Base-by-base conservation (phyloP, 2,329 filamentous ascomycete genomes). In the Botryosphaeria dothidea region DNA sequence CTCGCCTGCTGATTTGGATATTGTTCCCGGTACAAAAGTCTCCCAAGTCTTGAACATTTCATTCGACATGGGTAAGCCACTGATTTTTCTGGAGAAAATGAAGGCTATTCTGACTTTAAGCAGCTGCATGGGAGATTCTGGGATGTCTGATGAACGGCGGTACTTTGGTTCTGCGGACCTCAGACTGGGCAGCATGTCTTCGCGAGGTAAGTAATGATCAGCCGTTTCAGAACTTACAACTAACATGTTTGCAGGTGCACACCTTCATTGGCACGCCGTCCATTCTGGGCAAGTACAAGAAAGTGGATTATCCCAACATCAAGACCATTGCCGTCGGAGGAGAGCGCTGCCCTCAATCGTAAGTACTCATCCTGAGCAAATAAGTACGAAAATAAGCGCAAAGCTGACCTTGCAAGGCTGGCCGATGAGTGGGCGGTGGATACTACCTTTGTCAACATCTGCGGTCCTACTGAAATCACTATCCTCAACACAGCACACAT, bases 81-180 rank as follows among this genome's bases (percentile, higher is more conserved):
- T n/a, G n/a, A n/a, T n/a, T n/a, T n/a, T n/a, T n/a, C n/a, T n/a
- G n/a, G n/a, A n/a, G n/a, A n/a, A n/a, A n/a, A n/a, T n/a, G n/a
- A n/a, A n/a, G n/a, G n/a, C n/a, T n/a, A n/a, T n/a, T n/a, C 43
- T 48, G 19, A 61, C 54, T 56, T n/a, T 48, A 45, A 15, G 21
- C 45, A 86, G 85, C 83, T 23, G 85, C 85, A 13, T 88, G 86
- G 85, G 85, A 88, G 67, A 84, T 87, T n/a, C 79, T 88, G 8
- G 81, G 79, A 0, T 83, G 81, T 60, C 73, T 87, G 25, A 84
- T 84, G 74, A 87, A 87, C 54, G 85, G 85, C 21, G 85, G 85
- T 4, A 86, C 84, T 3, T 74, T 87, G 49, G 76, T 85, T 51
- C 76, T 86, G 46, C 78, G 85, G 49, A 83, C 82, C 1, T 80